These are phyloP conservation scores for Debaryomyces prosopidis DNA, from an alignment of 805 yeast species.

Conservation along the genomic window DNA sequence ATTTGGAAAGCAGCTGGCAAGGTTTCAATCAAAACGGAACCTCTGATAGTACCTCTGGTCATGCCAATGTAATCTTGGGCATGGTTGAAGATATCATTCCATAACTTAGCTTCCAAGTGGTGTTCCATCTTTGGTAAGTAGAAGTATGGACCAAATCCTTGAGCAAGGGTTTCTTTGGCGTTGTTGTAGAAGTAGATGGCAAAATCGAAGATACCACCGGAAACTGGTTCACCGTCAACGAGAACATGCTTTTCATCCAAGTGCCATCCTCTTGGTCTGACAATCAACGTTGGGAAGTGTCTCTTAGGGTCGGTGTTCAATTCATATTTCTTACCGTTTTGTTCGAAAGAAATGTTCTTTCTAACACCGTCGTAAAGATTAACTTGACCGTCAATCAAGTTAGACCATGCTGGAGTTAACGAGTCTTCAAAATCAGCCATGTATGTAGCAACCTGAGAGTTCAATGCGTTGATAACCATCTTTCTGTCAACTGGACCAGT, in stretches of 20 bases:
- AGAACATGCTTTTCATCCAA: constrained; percentile 70
- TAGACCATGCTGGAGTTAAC: constrained; percentile 80
- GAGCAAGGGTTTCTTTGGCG: constrained; percentile 58
- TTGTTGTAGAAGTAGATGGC: constrained; percentile 78
- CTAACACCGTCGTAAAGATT: constrained; percentile 76
- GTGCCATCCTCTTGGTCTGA: constrained; percentile 90
- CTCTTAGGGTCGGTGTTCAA: constrained; percentile 48
- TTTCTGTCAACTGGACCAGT: constrained; percentile 86
- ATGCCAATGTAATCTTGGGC: constrained; percentile 71
- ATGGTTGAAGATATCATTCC: constrained; percentile 79
- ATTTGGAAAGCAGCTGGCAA: constrained; percentile 84
- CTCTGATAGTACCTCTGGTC: constrained; percentile 76
- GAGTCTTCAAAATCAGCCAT: constrained; percentile 89
- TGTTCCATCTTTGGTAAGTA: constrained; percentile 87
- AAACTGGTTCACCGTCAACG: constrained; percentile 74
- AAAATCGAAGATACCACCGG: constrained; percentile 78
- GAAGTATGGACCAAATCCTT: constrained; percentile 79
- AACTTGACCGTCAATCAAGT: constrained; percentile 78
- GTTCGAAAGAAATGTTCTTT: constrained; percentile 48
- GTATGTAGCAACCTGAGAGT: constrained; percentile 76
- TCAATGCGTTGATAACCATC: constrained; percentile 80
- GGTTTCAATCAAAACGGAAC: constrained; percentile 80
- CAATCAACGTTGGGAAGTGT: constrained; percentile 75
- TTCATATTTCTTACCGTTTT: constrained; percentile 46
- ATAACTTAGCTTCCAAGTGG: constrained; percentile 75